Evolutionary conservation across 441 rosid species (phyloP).

Genomic region (Gossypium schwendimanii): DNA sequence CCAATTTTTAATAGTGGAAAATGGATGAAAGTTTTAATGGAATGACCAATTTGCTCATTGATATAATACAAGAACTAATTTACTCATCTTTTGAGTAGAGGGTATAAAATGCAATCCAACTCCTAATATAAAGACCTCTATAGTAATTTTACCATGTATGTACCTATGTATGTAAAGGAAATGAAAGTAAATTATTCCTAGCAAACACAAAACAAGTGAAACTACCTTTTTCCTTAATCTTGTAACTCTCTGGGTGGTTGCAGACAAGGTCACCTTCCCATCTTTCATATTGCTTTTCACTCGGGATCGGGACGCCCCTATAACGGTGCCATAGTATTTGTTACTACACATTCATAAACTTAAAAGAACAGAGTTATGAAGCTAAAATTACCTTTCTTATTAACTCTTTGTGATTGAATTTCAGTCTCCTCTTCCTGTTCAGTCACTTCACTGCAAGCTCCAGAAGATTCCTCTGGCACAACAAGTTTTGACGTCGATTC

Average conservation of each 20-base stretch:
- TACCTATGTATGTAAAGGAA: not conserved
- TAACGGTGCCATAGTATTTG: slow-evolving; percentile 4
- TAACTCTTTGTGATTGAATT: slow-evolving; percentile 25
- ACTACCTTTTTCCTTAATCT: slow-evolving; percentile 35
- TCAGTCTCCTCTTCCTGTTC: slow-evolving; percentile 32
- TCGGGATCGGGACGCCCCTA: slow-evolving; percentile 30
- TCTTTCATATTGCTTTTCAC: slow-evolving; percentile 24
- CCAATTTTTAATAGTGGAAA: not conserved
- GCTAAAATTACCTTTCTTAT: slow-evolving; percentile 26
- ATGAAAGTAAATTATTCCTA: not conserved
- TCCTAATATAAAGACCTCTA: not conserved
- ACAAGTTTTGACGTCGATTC: slow-evolving; percentile 17
- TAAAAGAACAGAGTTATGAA: not conserved
- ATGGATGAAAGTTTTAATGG: not conserved
- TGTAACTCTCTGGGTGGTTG: slow-evolving; percentile 22
- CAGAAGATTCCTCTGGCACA: slow-evolving; percentile 31
- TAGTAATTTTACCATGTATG: not conserved
- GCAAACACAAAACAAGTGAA: not conserved
- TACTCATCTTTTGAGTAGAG: not conserved
- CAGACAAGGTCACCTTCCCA: slow-evolving; percentile 15
- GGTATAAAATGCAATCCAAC: not conserved
- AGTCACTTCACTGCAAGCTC: slow-evolving; percentile 36
- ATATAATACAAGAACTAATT: not conserved
- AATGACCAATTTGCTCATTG: not conserved
- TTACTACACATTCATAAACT: not conserved